Conservation (phyloP, 805 yeast species). For the Metschnikowia aberdeeniae region DNA sequence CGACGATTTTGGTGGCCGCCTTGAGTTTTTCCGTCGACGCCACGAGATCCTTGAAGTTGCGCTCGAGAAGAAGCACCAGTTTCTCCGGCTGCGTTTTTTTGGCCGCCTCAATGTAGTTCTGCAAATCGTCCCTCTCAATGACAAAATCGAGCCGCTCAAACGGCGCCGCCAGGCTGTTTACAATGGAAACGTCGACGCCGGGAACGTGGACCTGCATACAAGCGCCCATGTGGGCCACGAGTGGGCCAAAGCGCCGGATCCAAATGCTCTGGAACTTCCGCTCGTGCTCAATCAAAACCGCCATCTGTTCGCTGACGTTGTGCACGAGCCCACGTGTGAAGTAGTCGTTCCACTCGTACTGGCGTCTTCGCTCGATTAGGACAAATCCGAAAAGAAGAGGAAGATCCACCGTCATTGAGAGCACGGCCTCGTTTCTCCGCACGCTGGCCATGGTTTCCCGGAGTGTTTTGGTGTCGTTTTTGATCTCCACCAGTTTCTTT, state of each 20-base stretch:
- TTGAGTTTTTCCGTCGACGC: slow-evolving; percentile 38
- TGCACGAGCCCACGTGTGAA: slow-evolving; percentile 35
- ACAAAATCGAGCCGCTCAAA: slow-evolving; percentile 36
- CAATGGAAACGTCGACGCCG: slow-evolving; percentile 22
- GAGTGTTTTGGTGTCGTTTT: slow-evolving; percentile 24
- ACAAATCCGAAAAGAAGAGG: slow-evolving; percentile 72
- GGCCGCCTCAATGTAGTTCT: slow-evolving; percentile 27
- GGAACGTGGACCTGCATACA: slow-evolving; percentile 14
- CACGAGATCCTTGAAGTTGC: slow-evolving; percentile 44
- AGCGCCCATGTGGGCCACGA: slow-evolving; percentile 23
- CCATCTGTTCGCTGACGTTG: slow-evolving; percentile 54
- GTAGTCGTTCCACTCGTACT: slow-evolving; percentile 53
- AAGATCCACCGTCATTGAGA: slow-evolving; percentile 53
- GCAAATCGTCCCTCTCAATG: slow-evolving; percentile 32
- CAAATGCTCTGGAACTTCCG: slow-evolving; percentile 52
- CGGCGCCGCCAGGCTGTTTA: slow-evolving; percentile 6
- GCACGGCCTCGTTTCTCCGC: slow-evolving; percentile 32
- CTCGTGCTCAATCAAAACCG: slow-evolving; percentile 56
- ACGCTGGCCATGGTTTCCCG: slow-evolving; percentile 12
- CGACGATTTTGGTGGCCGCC: slow-evolving; percentile 27
- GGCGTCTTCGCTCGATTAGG: slow-evolving; percentile 56
- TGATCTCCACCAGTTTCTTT: slow-evolving; percentile 34
- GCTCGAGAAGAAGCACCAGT: slow-evolving; percentile 38
- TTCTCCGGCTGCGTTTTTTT: slow-evolving; percentile 20
- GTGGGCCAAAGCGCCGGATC: slow-evolving; percentile 56